These are phyloP conservation scores for Ustilago curta DNA, from an alignment of 1,284 basidiomycete genomes.

Conservation along the genomic window DNA sequence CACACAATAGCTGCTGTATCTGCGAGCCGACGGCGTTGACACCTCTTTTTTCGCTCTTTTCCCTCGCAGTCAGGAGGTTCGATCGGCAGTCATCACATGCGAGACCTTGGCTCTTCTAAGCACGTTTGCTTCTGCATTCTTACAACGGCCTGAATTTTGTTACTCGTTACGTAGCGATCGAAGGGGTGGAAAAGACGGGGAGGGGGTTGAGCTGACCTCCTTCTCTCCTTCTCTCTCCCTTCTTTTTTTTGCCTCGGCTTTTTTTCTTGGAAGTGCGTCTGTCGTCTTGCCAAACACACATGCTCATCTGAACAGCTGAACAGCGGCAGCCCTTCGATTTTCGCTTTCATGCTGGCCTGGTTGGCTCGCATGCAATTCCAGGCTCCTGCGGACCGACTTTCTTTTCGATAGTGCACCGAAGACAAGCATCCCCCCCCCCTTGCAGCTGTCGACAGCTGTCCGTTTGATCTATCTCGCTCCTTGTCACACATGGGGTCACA, in stretches of 20 bases:
- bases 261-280: no score
- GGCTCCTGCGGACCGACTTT: conserved; percentile 1
- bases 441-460: conserved; percentile 3
- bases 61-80: not conserved
- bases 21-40: not conserved
- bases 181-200: no score
- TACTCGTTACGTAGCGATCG: no score
- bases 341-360: no score
- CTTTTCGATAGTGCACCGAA: not conserved
- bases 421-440: not conserved
- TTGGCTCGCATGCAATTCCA: no score
- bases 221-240: not conserved
- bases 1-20: not conserved
- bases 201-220: not conserved
- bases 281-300: not conserved
- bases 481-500: no score
- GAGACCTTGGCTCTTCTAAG: no score
- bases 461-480: conserved; percentile 1
- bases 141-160: no score
- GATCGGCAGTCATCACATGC: no score
- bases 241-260: not conserved
- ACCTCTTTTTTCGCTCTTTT: not conserved
- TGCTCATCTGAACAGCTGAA: conserved; percentile 1
- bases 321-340: not conserved
- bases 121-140: no score